phyloP scores from a whole-genome alignment of 805 yeast genomes.

The Hanseniaspora mollemarum region DNA sequence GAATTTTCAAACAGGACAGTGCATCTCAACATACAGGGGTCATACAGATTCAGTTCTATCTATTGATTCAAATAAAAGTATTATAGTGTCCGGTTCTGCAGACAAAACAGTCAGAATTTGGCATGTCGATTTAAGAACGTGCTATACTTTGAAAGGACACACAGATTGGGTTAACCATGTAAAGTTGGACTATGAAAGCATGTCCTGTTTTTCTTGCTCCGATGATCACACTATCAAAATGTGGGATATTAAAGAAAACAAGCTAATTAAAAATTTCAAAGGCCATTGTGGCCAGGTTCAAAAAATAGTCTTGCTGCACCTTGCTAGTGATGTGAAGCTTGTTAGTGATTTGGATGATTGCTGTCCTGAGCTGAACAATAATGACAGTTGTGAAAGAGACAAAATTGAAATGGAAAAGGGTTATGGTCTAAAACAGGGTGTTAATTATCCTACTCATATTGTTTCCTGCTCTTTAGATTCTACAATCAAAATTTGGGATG shows the following conservation, averaged over 20 bases:
- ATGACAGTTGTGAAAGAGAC: conserved; percentile 15
- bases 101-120: conserved; percentile 88
- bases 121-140: conserved; percentile 89
- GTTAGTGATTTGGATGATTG: conserved; percentile 33
- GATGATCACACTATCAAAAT: conserved; percentile 87
- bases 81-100: conserved; percentile 87
- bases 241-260: conserved; percentile 83
- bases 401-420: conserved; percentile 21
- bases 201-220: conserved; percentile 71
- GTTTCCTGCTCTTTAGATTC: conserved; percentile 82
- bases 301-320: conserved; percentile 73
- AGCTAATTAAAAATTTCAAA: conserved; percentile 62
- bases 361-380: conserved; percentile 16
- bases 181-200: conserved; percentile 67
- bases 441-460: conserved; percentile 64
- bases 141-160: conserved; percentile 88
- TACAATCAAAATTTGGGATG: conserved; percentile 88
- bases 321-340: conserved; percentile 50
- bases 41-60: conserved; percentile 77
- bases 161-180: conserved; percentile 86
- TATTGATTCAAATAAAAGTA: conserved; percentile 67
- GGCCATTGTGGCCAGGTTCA: conserved; percentile 95
- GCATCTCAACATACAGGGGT: conserved; percentile 86
- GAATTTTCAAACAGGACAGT: conserved; percentile 91
- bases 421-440: conserved; percentile 24